Evolutionary conservation across 169 alveolate species (phyloP).

Genomic region (Eimeria tenella): DNA sequence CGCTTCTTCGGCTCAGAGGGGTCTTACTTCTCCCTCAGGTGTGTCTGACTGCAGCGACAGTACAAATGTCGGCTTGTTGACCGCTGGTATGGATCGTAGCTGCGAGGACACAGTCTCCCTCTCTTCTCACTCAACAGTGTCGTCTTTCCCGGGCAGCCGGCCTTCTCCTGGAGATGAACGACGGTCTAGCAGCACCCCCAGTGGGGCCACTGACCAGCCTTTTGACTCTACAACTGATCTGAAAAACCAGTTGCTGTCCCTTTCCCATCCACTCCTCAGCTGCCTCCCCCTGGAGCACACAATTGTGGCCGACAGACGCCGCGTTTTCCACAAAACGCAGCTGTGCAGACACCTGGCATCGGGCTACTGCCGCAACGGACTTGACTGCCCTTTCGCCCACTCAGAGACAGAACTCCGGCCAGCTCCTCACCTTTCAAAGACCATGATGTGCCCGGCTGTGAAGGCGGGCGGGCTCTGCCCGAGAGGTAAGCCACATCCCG

Average conservation of each 20-base stretch:
- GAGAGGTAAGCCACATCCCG: conserved; percentile 39
- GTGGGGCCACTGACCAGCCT: background rate
- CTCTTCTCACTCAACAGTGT: conserved; percentile 7
- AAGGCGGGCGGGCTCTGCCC: conserved; percentile 67
- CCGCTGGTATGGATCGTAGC: background rate
- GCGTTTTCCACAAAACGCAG: conserved; percentile 81
- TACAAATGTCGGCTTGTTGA: background rate
- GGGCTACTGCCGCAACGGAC: conserved; percentile 82
- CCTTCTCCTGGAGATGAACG: background rate
- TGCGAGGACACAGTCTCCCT: conserved; percentile 21
- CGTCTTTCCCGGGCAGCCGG: background rate
- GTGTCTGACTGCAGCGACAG: background rate
- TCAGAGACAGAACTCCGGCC: conserved; percentile 80
- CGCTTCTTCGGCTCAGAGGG: background rate
- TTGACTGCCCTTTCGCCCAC: conserved; percentile 83
- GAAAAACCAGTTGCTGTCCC: background rate
- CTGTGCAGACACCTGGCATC: conserved; percentile 80
- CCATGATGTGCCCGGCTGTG: conserved; percentile 61
- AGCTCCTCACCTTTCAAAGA: conserved; percentile 60
- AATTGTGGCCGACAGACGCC: conserved; percentile 68
- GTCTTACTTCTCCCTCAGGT: background rate
- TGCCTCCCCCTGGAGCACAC: conserved; percentile 43
- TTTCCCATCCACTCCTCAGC: conserved; percentile 9
- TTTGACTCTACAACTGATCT: background rate
- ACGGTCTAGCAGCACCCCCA: background rate